Base-by-base conservation (phyloP, 164 flowering plant genomes). In the Aristolochia fimbriata region DNA sequence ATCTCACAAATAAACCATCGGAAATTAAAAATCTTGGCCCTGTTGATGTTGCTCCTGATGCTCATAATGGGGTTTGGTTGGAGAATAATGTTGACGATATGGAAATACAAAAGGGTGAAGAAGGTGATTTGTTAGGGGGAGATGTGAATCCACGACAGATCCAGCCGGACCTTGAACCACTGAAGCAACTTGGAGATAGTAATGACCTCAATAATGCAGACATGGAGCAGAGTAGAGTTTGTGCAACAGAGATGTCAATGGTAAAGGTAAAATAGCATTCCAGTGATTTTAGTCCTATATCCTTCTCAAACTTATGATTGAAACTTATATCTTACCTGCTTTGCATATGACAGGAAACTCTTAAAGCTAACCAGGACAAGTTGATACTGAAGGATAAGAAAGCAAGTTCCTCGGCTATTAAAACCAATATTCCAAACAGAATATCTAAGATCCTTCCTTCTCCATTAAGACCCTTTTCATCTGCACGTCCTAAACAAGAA, bases 261-360 rank as follows among this genome's bases (percentile, higher is more conserved):
- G 19, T 50, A 17, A 61, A 68, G 76, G 81, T 77, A 65, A 47
- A 48, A 47, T 17, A 50, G 9, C 20, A 25, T 59, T 46, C n/a
- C 16, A n/a, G 37, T 33, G 52, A 31, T 55, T 50, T 48, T 15
- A 4, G 23, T 22, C 16, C 51, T 24, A 31, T 22, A 6, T 53
- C 15, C 15, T 15, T 43, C 27, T 10, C 56, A 23, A 52, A 17
- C 11, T 37, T 37, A 37, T 10, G 9, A 37, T 37, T 37, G 43
- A 6, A 37, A 37, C 43, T 53, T 43, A 27, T 16, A 55, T 33
- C 48, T 67, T 31, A 46, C 58, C 31, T 41, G 30, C 55, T 17
- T n/a, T 15, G 24, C 22, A 20, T 67, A 11, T 53, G 58, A 27
- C 77, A 83, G 88, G 78, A 74, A 58, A 65, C n/a, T 21, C 49